These are phyloP conservation scores for Globisporangium paddicum DNA, from an alignment of 352 stramenopile genomes.

Conservation along the genomic window DNA sequence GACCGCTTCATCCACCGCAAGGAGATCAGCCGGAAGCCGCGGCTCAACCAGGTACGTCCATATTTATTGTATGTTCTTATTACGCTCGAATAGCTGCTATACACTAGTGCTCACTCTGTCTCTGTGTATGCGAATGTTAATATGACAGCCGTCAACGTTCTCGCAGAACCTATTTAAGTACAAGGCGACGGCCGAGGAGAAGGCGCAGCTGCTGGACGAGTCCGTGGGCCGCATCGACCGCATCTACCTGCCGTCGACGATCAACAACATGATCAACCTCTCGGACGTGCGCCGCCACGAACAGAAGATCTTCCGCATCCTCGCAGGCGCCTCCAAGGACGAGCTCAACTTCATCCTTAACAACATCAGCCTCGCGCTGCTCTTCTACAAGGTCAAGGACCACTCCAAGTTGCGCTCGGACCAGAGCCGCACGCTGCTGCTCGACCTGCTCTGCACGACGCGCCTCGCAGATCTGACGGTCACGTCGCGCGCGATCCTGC, in stretches of 20 bases:
- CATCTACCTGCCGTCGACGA: constrained; percentile 82
- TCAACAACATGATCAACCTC: constrained; percentile 88
- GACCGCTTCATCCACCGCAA: constrained; percentile 78
- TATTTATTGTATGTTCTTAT: neutral
- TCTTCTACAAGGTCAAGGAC: constrained; percentile 99
- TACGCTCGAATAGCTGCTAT: neutral
- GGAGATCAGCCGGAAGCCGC: constrained; percentile 58
- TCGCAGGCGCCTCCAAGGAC: constrained; percentile 92
- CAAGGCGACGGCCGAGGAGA: constrained; percentile 77
- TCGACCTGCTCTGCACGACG: constrained; percentile 93
- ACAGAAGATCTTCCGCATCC: constrained; percentile 94
- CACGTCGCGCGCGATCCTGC: constrained; percentile 87
- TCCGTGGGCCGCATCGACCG: constrained; percentile 74
- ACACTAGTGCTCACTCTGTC: neutral
- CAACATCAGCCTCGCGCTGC: constrained; percentile 92
- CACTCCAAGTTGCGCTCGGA: constrained; percentile 66
- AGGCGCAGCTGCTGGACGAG: constrained; percentile 65
- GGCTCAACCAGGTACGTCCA: constrained; percentile 34
- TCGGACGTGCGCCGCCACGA: constrained; percentile 82
- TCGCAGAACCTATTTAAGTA: constrained; percentile 80
- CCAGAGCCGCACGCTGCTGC: constrained; percentile 90
- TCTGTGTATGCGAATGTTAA: neutral
- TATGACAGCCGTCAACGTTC: constrained; percentile 36
- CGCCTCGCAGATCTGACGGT: constrained; percentile 91
- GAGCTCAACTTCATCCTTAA: constrained; percentile 97